phyloP scores from a whole-genome alignment of 768 basidiomycete genomes.

The Mycena haematopus region DNA sequence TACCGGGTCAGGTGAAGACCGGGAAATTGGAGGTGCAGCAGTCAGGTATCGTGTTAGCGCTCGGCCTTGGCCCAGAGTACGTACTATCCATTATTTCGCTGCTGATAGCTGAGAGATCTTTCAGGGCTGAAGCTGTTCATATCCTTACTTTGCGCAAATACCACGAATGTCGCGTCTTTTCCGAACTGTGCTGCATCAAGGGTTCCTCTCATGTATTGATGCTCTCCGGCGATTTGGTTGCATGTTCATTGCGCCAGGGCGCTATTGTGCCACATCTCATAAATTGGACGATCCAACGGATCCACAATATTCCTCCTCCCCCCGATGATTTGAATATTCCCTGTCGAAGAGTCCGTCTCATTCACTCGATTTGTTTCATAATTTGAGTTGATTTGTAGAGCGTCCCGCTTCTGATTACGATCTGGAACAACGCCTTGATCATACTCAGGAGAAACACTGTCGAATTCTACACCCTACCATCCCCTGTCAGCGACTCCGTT shows the following conservation, averaged over 20 bases:
- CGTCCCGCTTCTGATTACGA: conserved; percentile 1
- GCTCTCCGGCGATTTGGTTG: conserved; percentile 17
- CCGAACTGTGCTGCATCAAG: conserved; percentile 7
- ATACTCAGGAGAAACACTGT: neutral
- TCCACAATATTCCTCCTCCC: conserved; percentile 1
- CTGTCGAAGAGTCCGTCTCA: neutral
- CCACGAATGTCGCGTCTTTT: neutral
- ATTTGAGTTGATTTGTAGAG: neutral
- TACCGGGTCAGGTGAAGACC: conserved; percentile 17
- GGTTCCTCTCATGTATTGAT: conserved; percentile 15
- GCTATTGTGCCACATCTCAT: conserved; percentile 12
- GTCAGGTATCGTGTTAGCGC: conserved; percentile 16
- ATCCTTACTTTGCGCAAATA: conserved; percentile 2
- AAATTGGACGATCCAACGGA: neutral
- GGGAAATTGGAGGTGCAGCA: conserved; percentile 17
- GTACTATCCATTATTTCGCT: neutral
- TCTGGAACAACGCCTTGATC: neutral
- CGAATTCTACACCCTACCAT: conserved; percentile 5
- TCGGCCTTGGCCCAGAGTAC: conserved; percentile 15
- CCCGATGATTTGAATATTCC: conserved; percentile 5
- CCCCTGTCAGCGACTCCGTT: neutral
- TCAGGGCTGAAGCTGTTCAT: conserved; percentile 3
- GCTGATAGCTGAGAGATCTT: no score
- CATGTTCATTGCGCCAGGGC: conserved; percentile 19
- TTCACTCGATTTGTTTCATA: no score